Conservation (phyloP, 169 alveolate genomes). For the Cyclospora cayetanensis region DNA sequence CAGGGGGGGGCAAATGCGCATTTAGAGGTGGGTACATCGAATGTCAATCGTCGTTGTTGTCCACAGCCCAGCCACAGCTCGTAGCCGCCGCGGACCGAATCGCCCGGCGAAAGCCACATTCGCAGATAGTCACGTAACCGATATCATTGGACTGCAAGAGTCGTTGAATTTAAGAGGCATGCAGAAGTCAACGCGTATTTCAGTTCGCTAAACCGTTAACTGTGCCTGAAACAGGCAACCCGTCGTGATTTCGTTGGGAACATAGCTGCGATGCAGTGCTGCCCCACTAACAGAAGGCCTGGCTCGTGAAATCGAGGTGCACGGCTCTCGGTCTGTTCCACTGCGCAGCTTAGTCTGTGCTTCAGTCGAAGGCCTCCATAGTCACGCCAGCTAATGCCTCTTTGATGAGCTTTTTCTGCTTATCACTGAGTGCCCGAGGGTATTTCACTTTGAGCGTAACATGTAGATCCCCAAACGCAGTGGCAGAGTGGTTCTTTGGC, state of each 20-base stretch:
- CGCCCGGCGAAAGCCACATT: no score
- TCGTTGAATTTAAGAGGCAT: no score
- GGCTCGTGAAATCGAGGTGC: neutral
- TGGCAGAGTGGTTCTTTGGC: slow-evolving; percentile 74
- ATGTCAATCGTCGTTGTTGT: no score
- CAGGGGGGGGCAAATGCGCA: no score
- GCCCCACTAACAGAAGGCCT: neutral
- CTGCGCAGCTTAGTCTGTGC: neutral
- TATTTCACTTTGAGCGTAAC: slow-evolving; percentile 72
- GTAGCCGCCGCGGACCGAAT: no score
- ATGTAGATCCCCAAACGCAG: slow-evolving; percentile 71
- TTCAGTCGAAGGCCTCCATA: neutral
- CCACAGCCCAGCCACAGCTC: no score
- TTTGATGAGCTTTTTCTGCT: slow-evolving; percentile 75
- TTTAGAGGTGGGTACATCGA: no score
- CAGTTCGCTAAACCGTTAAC: no score
- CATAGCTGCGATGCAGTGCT: neutral
- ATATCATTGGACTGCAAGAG: no score
- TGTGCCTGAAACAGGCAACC: no score
- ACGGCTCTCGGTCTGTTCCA: neutral
- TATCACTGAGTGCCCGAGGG: slow-evolving; percentile 74
- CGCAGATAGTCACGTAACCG: no score
- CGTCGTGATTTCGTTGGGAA: neutral
- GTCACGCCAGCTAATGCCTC: slow-evolving; percentile 69
- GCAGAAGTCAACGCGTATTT: no score